phyloP scores from a whole-genome alignment of 495 filamentous ascomycete species.

The Talaromyces nanjingensis region DNA sequence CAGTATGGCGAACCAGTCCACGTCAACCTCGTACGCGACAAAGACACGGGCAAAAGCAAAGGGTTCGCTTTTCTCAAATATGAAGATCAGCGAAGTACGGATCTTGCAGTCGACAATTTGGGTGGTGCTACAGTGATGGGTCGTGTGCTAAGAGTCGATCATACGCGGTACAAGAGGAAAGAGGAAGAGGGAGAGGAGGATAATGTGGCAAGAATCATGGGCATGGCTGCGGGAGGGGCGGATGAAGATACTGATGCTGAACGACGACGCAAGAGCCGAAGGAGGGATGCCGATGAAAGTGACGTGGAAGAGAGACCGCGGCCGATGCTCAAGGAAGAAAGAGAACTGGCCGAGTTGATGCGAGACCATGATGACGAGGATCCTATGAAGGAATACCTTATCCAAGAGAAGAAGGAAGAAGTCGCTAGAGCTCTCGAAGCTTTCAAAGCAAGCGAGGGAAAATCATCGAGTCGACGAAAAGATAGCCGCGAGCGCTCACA shows the following conservation, averaged over 20 bases:
- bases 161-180: slow-evolving; percentile 79
- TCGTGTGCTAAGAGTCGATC: slow-evolving; percentile 78
- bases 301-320: slow-evolving; percentile 28
- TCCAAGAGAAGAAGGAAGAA: slow-evolving; percentile 85
- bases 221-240: slow-evolving; percentile 13
- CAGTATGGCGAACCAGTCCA: slow-evolving; percentile 93
- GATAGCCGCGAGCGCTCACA: slow-evolving; percentile 32
- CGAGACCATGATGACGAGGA: slow-evolving; percentile 87
- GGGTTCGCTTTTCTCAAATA: slow-evolving; percentile 97
- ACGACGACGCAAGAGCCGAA: slow-evolving; percentile 37
- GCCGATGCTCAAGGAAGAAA: slow-evolving; percentile 60
- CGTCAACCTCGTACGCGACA: slow-evolving; percentile 85
- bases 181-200: slow-evolving; percentile 78
- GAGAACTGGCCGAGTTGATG: slow-evolving; percentile 68
- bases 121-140: slow-evolving; percentile 80
- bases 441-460: slow-evolving; percentile 37
- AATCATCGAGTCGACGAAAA: slow-evolving; percentile 28
- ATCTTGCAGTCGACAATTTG: slow-evolving; percentile 92
- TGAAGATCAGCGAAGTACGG: slow-evolving; percentile 93
- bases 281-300: slow-evolving; percentile 26
- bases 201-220: slow-evolving; percentile 36
- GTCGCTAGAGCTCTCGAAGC: slow-evolving; percentile 61
- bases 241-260: slow-evolving; percentile 22
- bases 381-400: slow-evolving; percentile 88
- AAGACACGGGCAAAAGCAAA: slow-evolving; percentile 88